Conservation (phyloP, 2,329 filamentous ascomycete species). For the Neonectria faginata region DNA sequence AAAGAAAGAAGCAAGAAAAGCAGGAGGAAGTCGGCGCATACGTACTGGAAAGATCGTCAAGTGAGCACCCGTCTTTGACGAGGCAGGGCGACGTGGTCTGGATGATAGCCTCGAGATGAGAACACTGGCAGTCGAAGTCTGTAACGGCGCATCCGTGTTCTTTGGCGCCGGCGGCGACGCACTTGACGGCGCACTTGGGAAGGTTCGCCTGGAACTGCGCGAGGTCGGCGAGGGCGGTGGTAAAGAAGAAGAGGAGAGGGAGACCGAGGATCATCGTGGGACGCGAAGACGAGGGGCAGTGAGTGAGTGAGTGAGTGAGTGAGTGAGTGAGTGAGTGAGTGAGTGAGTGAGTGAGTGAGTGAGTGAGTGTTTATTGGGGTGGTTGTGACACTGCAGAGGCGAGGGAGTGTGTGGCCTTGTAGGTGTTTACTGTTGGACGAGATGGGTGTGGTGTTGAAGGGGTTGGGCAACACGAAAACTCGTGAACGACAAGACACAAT, state of each 20-base stretch:
- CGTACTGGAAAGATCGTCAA: constrained; percentile 53
- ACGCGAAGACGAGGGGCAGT: not conserved
- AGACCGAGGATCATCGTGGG: constrained; percentile 16
- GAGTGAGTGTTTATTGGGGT: not conserved
- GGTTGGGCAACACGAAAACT: constrained; percentile 6
- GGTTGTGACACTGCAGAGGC: not conserved
- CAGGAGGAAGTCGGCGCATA: not conserved
- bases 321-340: no score
- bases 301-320: no score
- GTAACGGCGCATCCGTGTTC: constrained; percentile 49
- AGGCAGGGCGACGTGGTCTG: constrained; percentile 52
- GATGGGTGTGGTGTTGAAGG: not conserved
- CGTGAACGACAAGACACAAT: constrained; percentile 7
- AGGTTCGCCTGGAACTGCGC: constrained; percentile 42
- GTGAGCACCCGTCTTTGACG: constrained; percentile 48
- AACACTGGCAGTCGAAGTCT: constrained; percentile 56
- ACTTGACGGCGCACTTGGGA: constrained; percentile 54
- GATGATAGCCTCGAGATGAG: constrained; percentile 51
- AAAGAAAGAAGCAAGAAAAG: not conserved
- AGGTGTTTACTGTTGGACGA: not conserved
- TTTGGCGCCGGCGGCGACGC: constrained; percentile 49
- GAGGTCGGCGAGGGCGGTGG: constrained; percentile 33
- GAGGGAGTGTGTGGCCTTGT: not conserved
- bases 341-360: no score
- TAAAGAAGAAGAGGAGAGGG: constrained; percentile 14